Evolutionary conservation across 208 protist genomes (phyloP), one percentile per base, ranked within the genome.

Genomic region (Leishmania mexicana): DNA sequence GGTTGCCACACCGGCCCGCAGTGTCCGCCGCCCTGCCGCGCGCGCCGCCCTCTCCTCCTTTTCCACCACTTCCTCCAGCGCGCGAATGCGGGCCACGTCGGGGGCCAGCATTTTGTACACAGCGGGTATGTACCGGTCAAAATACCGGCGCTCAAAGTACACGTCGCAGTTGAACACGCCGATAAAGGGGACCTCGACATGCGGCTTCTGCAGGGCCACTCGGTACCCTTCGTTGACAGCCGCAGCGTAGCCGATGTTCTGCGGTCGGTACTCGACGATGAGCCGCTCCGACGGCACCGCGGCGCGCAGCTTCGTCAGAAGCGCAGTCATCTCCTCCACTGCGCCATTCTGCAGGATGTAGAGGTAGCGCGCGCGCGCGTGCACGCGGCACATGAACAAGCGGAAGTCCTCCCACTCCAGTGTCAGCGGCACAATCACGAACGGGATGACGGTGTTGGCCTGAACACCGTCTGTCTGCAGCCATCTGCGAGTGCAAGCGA

Each of bases 101-200:
- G 31, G 65, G 5, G 38, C 5, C 71, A 80, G 38, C 35, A 31
- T 45, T 31, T 24, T 17, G 81, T 85, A 78, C 8, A 78, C 54
- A 42, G 38, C 71, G 42, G 81, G 81, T 24, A 85, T 54, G 76
- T 78, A 85, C 49, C 71, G 31, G 1, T 54, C 28, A 71, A 81
- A 80, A 42, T 68, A 84, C 38, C 47, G 28, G 1, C 64, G n/a
- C 75, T 71, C 75, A 64, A 73, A 80, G 76, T 81, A 80, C 5
- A 81, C 81, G 24, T 78, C 76, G 21, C 76, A 78, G 58, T 85
- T 85, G 71, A 85, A 80, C 28, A 85, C 81, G 57, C 70, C 76
- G 13, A 80, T 54, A 38, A 85, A 85, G 8, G 71, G 72, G 76
- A 85, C 76, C 60, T 81, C 81, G 38, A 24, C 58, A n/a, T 67